These are phyloP conservation scores for Trichoderma brevicompactum DNA, from an alignment of 2,329 filamentous ascomycete species.

Conservation along the genomic window DNA sequence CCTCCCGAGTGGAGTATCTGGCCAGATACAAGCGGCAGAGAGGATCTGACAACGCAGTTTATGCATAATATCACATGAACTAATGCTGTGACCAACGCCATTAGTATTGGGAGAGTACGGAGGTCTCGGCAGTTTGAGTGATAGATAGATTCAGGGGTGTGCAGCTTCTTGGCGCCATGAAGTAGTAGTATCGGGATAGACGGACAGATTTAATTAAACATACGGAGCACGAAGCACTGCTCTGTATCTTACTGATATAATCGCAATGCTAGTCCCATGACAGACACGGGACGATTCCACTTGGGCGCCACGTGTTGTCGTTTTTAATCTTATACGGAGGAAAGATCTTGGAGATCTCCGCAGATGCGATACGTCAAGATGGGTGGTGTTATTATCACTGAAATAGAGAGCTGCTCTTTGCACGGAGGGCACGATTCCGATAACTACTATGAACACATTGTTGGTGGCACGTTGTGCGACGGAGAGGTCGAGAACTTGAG, in stretches of 20 bases:
- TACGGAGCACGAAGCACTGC: neutral
- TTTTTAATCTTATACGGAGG: neutral
- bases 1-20: neutral
- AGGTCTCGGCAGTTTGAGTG: no score
- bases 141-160: no score
- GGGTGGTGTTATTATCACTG: neutral
- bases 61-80: neutral
- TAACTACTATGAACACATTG: neutral
- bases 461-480: neutral
- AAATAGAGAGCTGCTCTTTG: neutral
- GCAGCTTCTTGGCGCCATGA: neutral
- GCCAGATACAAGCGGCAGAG: neutral
- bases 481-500: neutral
- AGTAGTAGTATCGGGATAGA: neutral
- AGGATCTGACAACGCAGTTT: neutral
- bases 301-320: neutral
- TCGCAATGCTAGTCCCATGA: neutral
- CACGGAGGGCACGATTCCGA: neutral
- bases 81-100: neutral
- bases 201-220: neutral
- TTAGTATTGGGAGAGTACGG: neutral
- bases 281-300: neutral
- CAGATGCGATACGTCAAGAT: conserved; percentile 9
- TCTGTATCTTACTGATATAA: neutral
- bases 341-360: conserved; percentile 5